Conservation (phyloP, 441 rosid species). For the Mallotus japonicus region DNA sequence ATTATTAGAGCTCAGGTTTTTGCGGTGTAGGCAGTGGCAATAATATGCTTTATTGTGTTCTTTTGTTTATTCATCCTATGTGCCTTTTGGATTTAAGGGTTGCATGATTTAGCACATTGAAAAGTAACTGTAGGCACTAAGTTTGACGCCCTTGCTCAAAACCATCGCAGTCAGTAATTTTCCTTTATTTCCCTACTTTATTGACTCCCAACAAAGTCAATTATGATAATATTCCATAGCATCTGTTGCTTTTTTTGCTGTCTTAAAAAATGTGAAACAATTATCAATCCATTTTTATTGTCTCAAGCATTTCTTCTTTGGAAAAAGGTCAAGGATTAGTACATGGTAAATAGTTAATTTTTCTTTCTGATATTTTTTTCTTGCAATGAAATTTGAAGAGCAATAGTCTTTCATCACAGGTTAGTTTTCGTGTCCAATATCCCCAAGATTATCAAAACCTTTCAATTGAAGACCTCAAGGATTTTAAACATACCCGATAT, state of each 20-base stretch:
- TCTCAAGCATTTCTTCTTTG: neutral
- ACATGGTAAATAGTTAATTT: neutral
- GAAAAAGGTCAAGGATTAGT: neutral
- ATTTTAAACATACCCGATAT: constrained; percentile 96
- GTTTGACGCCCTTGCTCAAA: too few species aligned
- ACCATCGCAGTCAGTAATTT: neutral
- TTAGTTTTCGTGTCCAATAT: constrained; percentile 92
- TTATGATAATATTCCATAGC: neutral
- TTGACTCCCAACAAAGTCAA: neutral
- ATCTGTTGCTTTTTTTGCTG: neutral
- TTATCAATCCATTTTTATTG: neutral
- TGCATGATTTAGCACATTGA: neutral
- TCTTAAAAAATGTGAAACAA: neutral
- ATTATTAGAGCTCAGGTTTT: neutral
- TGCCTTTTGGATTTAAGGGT: neutral
- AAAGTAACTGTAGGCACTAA: too few species aligned
- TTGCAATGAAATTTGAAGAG: constrained; percentile 16
- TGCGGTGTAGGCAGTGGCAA: neutral
- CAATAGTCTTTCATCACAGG: constrained; percentile 51
- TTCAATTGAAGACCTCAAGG: constrained; percentile 94
- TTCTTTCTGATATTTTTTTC: neutral
- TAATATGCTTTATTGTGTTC: neutral
- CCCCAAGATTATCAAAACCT: constrained; percentile 86
- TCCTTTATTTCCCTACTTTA: neutral
- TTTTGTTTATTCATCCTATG: neutral